A percentile compares a stretch with the other conserved stretches of the same genome.
phyloP scores from a whole-genome alignment of 23 red algal genomes.

The Gracilaria domingensis region DNA sequence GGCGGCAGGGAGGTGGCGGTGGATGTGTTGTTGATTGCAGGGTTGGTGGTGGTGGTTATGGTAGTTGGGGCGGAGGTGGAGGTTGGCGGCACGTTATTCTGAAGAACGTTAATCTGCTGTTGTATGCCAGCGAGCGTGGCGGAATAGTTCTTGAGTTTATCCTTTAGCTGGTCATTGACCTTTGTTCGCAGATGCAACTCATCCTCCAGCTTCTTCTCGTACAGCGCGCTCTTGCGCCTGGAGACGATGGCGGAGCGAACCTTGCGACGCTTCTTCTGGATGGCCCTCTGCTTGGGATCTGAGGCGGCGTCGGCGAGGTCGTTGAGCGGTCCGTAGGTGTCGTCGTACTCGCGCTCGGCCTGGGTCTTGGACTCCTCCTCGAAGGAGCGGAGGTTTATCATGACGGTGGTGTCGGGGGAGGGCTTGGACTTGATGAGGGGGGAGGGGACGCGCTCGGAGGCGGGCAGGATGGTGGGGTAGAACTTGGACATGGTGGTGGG shows the following conservation, averaged over 20 bases:
- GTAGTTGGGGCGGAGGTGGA: background rate
- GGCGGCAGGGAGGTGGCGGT: background rate
- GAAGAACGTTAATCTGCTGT: constrained; percentile 30
- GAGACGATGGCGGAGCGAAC: constrained; percentile 65
- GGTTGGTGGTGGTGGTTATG: constrained; percentile 4
- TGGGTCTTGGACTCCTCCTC: constrained; percentile 62
- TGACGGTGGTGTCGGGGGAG: constrained; percentile 53
- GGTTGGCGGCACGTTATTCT: background rate
- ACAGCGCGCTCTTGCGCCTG: constrained; percentile 58
- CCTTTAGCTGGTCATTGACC: constrained; percentile 32
- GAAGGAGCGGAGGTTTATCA: constrained; percentile 59
- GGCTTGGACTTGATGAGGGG: constrained; percentile 46
- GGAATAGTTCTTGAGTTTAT: constrained; percentile 17
- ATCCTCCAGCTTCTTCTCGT: constrained; percentile 54
- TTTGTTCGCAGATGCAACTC: constrained; percentile 34
- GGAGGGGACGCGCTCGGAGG: constrained; percentile 20
- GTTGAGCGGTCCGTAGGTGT: constrained; percentile 16
- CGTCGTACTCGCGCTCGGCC: constrained; percentile 59
- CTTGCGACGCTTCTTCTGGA: constrained; percentile 54
- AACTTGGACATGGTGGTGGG: constrained; percentile 19
- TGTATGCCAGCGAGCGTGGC: constrained; percentile 30
- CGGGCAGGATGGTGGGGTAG: constrained; percentile 21
- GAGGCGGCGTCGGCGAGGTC: constrained; percentile 32
- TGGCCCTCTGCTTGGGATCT: constrained; percentile 1
- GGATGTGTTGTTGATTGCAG: background rate